Evolutionary conservation across 106 monocot genomes (phyloP).

Genomic region (Amphibolis antarctica): DNA sequence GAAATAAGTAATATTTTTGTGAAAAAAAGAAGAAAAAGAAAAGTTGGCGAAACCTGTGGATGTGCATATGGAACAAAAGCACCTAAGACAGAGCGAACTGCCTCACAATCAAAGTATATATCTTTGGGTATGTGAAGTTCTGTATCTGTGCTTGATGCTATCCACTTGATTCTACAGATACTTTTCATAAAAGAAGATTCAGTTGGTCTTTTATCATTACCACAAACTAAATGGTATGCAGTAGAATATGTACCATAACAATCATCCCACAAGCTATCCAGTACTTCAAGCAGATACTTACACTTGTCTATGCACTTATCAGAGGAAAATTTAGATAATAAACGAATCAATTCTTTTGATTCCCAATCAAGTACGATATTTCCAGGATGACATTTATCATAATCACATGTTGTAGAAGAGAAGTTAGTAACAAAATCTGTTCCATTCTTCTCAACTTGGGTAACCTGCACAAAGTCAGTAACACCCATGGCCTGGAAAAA

Average conservation of each 20-base stretch:
- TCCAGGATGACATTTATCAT: background rate
- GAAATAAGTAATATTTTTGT: too few species aligned
- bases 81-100: constrained; percentile 63
- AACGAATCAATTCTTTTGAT: constrained; percentile 58
- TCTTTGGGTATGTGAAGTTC: constrained; percentile 65
- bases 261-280: constrained; percentile 94
- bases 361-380: constrained; percentile 64
- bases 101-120: constrained; percentile 65
- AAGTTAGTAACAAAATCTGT: constrained; percentile 15
- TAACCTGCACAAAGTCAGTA: constrained; percentile 88
- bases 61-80: constrained; percentile 62
- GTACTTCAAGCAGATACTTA: constrained; percentile 81
- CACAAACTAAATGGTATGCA: constrained; percentile 5
- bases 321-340: constrained; percentile 59
- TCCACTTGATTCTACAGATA: constrained; percentile 48
- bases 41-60: constrained; percentile 45
- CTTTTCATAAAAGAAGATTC: constrained; percentile 59
- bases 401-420: background rate
- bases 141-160: constrained; percentile 49
- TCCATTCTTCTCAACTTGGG: constrained; percentile 27
- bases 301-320: constrained; percentile 41
- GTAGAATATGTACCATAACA: constrained; percentile 35
- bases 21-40: too few species aligned
- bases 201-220: constrained; percentile 13
- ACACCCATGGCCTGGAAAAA: constrained; percentile 75